Base-by-base conservation (phyloP, 169 alveolate species). In the Plasmodium yoelii region DNA sequence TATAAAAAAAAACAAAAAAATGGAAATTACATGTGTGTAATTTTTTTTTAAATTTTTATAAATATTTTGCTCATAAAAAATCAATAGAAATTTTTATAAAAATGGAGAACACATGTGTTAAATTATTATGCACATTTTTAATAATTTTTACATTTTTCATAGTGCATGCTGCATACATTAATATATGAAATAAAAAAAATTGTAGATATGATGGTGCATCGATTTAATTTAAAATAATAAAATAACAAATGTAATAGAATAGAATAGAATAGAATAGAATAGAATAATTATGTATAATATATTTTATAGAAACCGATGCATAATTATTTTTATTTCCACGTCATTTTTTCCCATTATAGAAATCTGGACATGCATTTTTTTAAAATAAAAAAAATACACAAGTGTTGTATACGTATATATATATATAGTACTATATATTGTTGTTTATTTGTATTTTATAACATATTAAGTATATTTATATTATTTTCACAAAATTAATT, bases 141-240 rank as follows among this genome's bases (percentile, higher is more conserved):
- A 60, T 42, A 73, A 39, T 71, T 49, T 71, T 18, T 47, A 18
- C 18, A 69, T 49, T 24, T 53, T 42, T 59, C 22, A 18, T 61
- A 60, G 47, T 61, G 47, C n/a, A 75, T 34, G 42, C 7, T 34
- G 42, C 42, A 34, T 34, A 34, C 42, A 22, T 47, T 42, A 42
- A 68, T 13, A 34, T 44, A 68, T 39, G 22, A 55, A 24, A 59
- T 39, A 19, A 19, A 57, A 59, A 61, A 75, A 75, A 24, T 61
- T 39, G 64, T 56, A 75, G 88, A 61, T 75, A 75, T 75, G 63
- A 28, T 44, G 75, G 88, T 75, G 88, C 88, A 75, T 64, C 34
- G 64, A 74, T 75, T 68, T 75, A n/a, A 75, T 63, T 9, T 63
- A n/a, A 44, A 19, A 75, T 24, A 60, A 51, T 18, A 13, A 61